Evolutionary conservation across 306 rosid genomes (phyloP).

Genomic region (Corylus avellana): DNA sequence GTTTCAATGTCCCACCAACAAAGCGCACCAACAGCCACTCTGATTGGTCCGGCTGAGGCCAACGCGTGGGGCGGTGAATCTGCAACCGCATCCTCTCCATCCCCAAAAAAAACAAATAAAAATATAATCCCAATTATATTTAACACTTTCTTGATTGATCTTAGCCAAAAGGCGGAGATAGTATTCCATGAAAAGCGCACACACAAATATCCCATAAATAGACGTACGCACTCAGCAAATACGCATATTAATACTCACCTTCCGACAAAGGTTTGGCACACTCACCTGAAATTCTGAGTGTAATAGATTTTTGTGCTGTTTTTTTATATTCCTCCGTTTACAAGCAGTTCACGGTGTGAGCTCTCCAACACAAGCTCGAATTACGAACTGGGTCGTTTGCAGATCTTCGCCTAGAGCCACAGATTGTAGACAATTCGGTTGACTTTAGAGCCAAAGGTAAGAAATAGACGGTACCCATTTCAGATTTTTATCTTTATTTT

Average conservation of each 20-base stretch:
- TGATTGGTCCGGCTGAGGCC: conserved; percentile 50
- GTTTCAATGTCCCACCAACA: conserved; percentile 44
- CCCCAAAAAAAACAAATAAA: neutral
- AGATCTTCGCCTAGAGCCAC: conserved; percentile 48
- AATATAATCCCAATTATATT: neutral
- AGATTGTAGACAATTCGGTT: conserved; percentile 30
- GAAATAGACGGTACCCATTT: conserved; percentile 18
- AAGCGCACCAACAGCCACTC: conserved; percentile 46
- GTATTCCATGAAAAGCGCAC: neutral
- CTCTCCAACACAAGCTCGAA: conserved; percentile 45
- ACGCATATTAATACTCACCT: conserved; percentile 4
- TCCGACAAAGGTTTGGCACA: conserved; percentile 39
- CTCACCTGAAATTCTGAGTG: conserved; percentile 17
- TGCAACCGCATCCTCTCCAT: conserved; percentile 16
- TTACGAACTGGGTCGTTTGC: conserved; percentile 41
- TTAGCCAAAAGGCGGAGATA: neutral
- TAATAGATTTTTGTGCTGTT: neutral
- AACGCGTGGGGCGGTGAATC: conserved; percentile 60
- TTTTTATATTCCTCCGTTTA: neutral
- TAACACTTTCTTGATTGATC: neutral
- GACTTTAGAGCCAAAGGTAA: conserved; percentile 46
- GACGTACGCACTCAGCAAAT: neutral
- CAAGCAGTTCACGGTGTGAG: conserved; percentile 18
- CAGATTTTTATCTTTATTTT: conserved; percentile 2
- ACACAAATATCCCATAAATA: neutral